A percentile compares a stretch with the other conserved stretches of the same genome.
phyloP scores from a whole-genome alignment of 2,329 filamentous ascomycete species.

The Fusarium compactum region DNA sequence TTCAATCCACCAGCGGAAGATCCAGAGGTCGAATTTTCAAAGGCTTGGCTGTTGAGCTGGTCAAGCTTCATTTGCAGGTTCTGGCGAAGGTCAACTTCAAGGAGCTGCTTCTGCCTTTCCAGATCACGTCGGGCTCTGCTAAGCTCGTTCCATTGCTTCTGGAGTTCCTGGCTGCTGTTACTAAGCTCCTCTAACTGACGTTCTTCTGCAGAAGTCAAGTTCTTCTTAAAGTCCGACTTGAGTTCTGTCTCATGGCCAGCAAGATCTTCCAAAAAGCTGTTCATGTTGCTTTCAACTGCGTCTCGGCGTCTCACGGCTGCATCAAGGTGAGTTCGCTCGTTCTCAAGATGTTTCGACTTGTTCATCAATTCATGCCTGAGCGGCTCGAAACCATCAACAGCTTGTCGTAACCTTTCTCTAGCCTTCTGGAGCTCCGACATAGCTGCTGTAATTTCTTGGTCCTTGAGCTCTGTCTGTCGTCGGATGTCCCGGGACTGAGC shows the following conservation, averaged over 20 bases:
- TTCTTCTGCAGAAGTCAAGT: slow-evolving; percentile 85
- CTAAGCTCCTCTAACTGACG: slow-evolving; percentile 79
- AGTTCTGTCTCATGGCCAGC: slow-evolving; percentile 84
- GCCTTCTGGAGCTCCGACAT: slow-evolving; percentile 85
- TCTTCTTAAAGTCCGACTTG: slow-evolving; percentile 90
- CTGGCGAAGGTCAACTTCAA: slow-evolving; percentile 90
- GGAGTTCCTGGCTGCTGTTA: slow-evolving; percentile 76
- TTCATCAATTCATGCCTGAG: slow-evolving; percentile 80
- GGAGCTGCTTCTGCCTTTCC: slow-evolving; percentile 81
- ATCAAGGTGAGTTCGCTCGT: slow-evolving; percentile 79
- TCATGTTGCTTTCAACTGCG: slow-evolving; percentile 79
- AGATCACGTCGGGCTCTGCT: slow-evolving; percentile 80
- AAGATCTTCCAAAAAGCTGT: slow-evolving; percentile 80
- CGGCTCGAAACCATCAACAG: slow-evolving; percentile 85
- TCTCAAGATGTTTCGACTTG: slow-evolving; percentile 80
- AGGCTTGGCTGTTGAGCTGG: slow-evolving; percentile 81
- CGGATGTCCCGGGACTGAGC: slow-evolving; percentile 74
- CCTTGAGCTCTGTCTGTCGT: slow-evolving; percentile 78
- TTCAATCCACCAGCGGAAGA: slow-evolving; percentile 75
- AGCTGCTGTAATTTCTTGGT: slow-evolving; percentile 90
- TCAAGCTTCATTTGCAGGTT: slow-evolving; percentile 90
- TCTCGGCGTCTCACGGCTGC: slow-evolving; percentile 73
- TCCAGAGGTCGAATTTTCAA: slow-evolving; percentile 72
- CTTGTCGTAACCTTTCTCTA: slow-evolving; percentile 80
- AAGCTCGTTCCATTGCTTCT: slow-evolving; percentile 80